Percentiles rank a stretch among this genome's conserved stretches.
These are phyloP conservation scores for Cladorrhinum sp. DNA, from an alignment of 2,329 filamentous ascomycete genomes.

Conservation along the genomic window DNA sequence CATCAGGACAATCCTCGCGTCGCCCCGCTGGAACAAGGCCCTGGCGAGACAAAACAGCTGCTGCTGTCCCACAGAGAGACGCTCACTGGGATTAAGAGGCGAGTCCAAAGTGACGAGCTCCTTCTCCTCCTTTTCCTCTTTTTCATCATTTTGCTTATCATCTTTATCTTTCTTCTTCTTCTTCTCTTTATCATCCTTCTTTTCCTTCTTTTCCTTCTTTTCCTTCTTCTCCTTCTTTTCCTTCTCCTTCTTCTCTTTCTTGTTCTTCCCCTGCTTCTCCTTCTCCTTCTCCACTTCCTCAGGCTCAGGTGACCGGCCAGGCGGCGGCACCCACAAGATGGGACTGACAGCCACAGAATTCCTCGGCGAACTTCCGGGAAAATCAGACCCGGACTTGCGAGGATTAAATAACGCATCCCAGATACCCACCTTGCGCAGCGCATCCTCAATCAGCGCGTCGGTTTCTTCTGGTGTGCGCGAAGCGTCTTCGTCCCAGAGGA, in stretches of 20 bases:
- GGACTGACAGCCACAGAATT: neutral
- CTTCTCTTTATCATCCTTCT: neutral
- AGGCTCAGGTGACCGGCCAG: neutral
- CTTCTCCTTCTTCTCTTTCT: neutral
- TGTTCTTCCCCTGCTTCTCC: neutral
- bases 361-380: neutral
- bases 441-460: slow-evolving; percentile 11
- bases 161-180: neutral
- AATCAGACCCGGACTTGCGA: slow-evolving; percentile 1
- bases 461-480: neutral
- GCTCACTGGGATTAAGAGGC: slow-evolving; percentile 4
- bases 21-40: slow-evolving; percentile 10
- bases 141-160: neutral
- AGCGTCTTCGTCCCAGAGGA: slow-evolving; percentile 9
- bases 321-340: neutral
- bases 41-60: slow-evolving; percentile 20
- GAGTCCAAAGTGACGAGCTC: slow-evolving; percentile 3
- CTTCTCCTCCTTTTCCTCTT: neutral
- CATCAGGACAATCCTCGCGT: slow-evolving; percentile 15
- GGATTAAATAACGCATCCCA: slow-evolving; percentile 14
- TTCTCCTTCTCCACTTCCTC: neutral
- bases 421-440: slow-evolving; percentile 14
- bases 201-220: neutral
- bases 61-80: slow-evolving; percentile 16
- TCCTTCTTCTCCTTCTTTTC: neutral